Conservation (phyloP, 1,284 basidiomycete species). For the Pyrrhoderma noxium region DNA sequence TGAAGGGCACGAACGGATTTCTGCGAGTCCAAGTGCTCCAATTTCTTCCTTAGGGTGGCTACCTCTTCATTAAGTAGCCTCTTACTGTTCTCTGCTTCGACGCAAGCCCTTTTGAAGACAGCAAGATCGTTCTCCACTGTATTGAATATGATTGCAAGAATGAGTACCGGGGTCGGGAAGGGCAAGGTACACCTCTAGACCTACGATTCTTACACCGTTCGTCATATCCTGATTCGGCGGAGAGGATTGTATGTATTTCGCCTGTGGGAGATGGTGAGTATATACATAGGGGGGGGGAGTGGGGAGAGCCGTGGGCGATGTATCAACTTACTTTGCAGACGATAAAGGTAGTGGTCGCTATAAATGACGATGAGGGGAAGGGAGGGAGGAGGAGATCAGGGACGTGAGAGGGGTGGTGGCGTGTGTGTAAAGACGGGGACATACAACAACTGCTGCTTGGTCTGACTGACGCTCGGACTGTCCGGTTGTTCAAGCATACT, state of each 20-base stretch:
- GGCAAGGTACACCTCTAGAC: not conserved
- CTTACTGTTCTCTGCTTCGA: constrained; percentile 15
- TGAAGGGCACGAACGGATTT: constrained; percentile 1
- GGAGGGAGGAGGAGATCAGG: not conserved
- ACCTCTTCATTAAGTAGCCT: constrained; percentile 9
- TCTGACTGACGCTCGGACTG: constrained; percentile 14
- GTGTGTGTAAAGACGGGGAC: not conserved
- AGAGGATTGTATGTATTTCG: constrained; percentile 17
- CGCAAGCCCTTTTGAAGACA: constrained; percentile 16
- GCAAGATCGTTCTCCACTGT: constrained; percentile 14
- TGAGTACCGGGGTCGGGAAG: too few species aligned
- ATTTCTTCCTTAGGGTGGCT: constrained; percentile 2
- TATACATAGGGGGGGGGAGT: too few species aligned
- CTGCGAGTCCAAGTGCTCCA: constrained; percentile 13
- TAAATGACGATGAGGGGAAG: not conserved
- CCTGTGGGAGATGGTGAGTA: constrained; percentile 3
- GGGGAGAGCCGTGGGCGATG: too few species aligned
- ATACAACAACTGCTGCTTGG: constrained; percentile 17
- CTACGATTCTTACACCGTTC: constrained; percentile 10
- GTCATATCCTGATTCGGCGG: constrained; percentile 14
- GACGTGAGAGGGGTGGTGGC: not conserved
- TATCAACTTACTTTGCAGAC: constrained; percentile 15
- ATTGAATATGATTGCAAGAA: not conserved
- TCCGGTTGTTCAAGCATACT: constrained; percentile 17
- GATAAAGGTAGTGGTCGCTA: constrained; percentile 17